These are phyloP conservation scores for Acmispon strigosus DNA, from an alignment of 306 rosid species.

Conservation along the genomic window DNA sequence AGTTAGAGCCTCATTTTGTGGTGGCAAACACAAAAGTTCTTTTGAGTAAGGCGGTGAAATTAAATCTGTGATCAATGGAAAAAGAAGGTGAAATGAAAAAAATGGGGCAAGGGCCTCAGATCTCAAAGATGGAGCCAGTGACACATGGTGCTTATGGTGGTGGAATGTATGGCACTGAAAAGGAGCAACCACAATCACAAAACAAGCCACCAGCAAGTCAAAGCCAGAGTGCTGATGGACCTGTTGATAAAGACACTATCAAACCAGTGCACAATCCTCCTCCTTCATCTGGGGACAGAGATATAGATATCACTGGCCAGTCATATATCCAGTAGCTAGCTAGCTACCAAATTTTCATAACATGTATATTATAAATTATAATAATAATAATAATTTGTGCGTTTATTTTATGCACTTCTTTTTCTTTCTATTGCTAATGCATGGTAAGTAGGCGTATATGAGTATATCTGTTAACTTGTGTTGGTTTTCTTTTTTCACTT, in stretches of 20 bases:
- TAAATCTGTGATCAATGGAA: slow-evolving; percentile 1
- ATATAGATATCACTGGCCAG: slow-evolving; percentile 64
- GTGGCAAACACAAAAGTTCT: not conserved
- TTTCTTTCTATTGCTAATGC: no score
- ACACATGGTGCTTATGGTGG: slow-evolving; percentile 69
- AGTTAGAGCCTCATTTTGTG: not conserved
- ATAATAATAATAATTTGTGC: no score
- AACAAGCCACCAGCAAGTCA: slow-evolving; percentile 48
- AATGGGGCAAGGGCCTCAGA: slow-evolving; percentile 35
- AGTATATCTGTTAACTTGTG: no score
- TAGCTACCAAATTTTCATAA: no score
- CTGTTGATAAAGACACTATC: slow-evolving; percentile 25
- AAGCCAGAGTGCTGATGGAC: slow-evolving; percentile 70
- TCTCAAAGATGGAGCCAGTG: slow-evolving; percentile 50
- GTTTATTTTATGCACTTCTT: no score
- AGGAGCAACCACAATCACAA: slow-evolving; percentile 18
- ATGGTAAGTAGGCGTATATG: no score
- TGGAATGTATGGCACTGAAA: slow-evolving; percentile 56
- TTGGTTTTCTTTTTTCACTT: no score
- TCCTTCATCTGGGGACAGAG: slow-evolving; percentile 59
- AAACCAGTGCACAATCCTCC: slow-evolving; percentile 36
- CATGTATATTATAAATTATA: no score
- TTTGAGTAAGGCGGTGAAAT: no score
- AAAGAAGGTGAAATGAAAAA: slow-evolving; percentile 18
- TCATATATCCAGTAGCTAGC: slow-evolving; percentile 47